Evolutionary conservation across 129 eudicot genomes (phyloP).

Genomic region (Centrapalus pauciflorus): DNA sequence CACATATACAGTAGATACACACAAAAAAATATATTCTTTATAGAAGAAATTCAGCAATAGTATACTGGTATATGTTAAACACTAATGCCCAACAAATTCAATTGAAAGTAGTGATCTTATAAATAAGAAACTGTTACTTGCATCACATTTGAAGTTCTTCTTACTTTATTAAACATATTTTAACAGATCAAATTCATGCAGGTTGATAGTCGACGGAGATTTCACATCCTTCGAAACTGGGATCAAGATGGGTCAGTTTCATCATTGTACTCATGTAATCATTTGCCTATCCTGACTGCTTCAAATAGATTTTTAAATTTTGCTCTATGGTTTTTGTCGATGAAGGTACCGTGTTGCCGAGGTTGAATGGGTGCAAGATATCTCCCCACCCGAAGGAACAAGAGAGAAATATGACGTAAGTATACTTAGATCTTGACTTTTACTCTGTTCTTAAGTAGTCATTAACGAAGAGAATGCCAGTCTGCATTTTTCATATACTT

Average conservation of each 20-base stretch:
- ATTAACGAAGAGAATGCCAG: neutral
- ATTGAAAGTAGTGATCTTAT: neutral
- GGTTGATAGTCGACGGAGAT: slow-evolving; percentile 96
- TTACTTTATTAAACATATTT: neutral
- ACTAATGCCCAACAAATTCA: neutral
- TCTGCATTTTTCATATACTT: neutral
- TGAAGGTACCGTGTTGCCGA: slow-evolving; percentile 88
- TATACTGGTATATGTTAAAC: neutral
- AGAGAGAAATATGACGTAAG: slow-evolving; percentile 67
- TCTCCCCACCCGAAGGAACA: slow-evolving; percentile 67
- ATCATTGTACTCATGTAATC: neutral
- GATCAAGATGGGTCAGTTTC: slow-evolving; percentile 95
- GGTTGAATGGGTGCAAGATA: slow-evolving; percentile 90
- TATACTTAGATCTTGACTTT: slow-evolving; percentile 4
- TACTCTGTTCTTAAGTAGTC: neutral
- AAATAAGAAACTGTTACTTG: neutral
- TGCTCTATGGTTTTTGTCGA: slow-evolving; percentile 8
- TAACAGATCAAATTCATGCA: slow-evolving; percentile 27
- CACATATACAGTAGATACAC: neutral
- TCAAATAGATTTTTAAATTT: neutral
- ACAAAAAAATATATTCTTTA: no score
- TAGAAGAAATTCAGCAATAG: neutral
- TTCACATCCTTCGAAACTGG: slow-evolving; percentile 74
- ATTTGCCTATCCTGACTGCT: neutral
- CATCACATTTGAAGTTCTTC: neutral